Evolutionary conservation across 768 basidiomycete genomes (phyloP), one percentile per base, ranked within the genome.

Genomic region (Leucogyrophana mollusca): DNA sequence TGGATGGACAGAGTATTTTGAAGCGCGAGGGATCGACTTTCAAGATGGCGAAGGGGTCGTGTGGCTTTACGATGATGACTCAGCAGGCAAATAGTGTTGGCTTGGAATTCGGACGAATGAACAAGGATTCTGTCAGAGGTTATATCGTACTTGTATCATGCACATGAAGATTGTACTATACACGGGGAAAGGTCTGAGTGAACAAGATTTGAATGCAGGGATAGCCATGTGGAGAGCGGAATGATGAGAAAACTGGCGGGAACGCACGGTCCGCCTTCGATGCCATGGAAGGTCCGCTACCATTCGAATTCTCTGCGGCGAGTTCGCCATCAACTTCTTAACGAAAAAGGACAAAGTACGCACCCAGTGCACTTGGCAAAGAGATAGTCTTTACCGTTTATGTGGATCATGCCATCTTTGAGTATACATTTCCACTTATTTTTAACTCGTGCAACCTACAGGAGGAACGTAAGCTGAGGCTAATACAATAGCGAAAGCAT

Each of bases 401-500:
- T 82, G 56, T 93, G 90, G 52, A 97, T 90, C 85, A 98, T 92
- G 3, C 96, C 96, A 54, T 98, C 96, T 69, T 96, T 96, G 42
- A 99, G 77, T 18, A 91, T 84, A 50, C 94, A 94, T 74, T 98
- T 99, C 96, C 96, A 99, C 73, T 98, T 99, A 73, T 96, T 98
- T 72, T 98, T 99, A 20, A 98, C 95, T n/a, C 96, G 80, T 35
- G 94, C 93, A 27, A 98, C 95, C 94, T 98, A 55, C n/a, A n/a
- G n/a, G n/a, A n/a, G n/a, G n/a, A n/a, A n/a, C n/a, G n/a, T n/a
- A n/a, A n/a, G n/a, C n/a, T n/a, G n/a, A n/a, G n/a, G n/a, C n/a
- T n/a, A n/a, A n/a, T n/a, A n/a, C n/a, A n/a, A n/a, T n/a, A n/a
- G n/a, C 27, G 13, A 30, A 30, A 30, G 16, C 35, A 37, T n/a